Conservation (phyloP, 148 eudicot species). For the Vaccinium vitisidaea region DNA sequence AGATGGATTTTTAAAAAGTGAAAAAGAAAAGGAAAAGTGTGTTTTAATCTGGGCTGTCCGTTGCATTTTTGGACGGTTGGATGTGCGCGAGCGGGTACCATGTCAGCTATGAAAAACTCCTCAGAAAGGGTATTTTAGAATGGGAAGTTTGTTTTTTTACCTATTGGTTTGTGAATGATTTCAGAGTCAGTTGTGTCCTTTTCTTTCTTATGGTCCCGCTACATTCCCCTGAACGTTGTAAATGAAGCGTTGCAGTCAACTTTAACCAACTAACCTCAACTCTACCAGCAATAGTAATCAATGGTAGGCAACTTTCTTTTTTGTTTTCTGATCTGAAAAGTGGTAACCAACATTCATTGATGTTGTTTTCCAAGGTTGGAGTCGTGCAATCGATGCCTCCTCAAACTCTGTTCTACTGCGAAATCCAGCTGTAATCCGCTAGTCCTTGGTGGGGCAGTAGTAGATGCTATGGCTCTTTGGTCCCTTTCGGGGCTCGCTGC, state of each 20-base stretch:
- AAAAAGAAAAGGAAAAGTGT: too few relatives aligned
- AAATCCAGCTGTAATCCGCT: neutral
- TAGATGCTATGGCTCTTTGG: neutral
- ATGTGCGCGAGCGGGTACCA: too few relatives aligned
- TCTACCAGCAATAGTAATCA: neutral
- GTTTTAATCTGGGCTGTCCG: too few relatives aligned
- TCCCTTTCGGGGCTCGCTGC: neutral
- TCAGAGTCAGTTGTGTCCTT: neutral
- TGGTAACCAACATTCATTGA: neutral
- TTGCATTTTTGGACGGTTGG: too few relatives aligned
- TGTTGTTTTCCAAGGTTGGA: neutral
- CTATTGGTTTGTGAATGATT: neutral
- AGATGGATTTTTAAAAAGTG: too few relatives aligned
- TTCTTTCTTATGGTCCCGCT: neutral
- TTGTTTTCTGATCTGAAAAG: neutral
- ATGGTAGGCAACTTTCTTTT: too few relatives aligned
- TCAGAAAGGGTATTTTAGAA: neutral
- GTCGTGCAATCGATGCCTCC: neutral
- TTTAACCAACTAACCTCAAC: slow-evolving; percentile 1
- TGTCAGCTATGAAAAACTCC: too few relatives aligned
- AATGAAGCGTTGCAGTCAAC: neutral
- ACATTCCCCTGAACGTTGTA: slow-evolving; percentile 2
- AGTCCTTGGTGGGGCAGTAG: neutral
- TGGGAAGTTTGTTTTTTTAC: neutral
- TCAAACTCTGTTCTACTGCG: neutral